Base-by-base conservation (phyloP, 139 green algal genomes). In the Haematococcus lacustris region DNA sequence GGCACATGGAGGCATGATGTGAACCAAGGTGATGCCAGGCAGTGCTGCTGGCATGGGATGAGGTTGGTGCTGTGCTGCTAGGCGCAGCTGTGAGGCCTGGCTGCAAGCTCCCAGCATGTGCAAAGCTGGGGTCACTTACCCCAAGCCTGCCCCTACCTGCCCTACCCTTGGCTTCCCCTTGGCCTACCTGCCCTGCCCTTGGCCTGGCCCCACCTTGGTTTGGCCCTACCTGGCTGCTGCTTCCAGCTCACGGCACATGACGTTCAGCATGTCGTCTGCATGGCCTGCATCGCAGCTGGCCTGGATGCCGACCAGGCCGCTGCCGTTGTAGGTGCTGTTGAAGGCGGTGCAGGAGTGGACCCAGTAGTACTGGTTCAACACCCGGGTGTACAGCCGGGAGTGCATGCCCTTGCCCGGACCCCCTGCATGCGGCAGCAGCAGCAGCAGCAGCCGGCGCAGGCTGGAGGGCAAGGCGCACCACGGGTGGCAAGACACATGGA, bases 351-450 rank as follows among this genome's bases (percentile, higher is more conserved):
- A 97, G 78, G 32, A 61, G 60, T 80, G 61, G 2, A 53, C 77
- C 77, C 81, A 86, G 38, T 61, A 70, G 68, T 88, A 78, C 38
- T 84, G 78, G 81, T 94, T 97, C 30, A 98, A 88, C 72, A 98
- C 93, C 38, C 91, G 86, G 0, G 87, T 93, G 88, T 98, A 98
- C 60, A 98, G 83, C 3, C 93, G 81, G 3, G 84, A 93, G 89
- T 98, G 93, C 94, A 98, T 98, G 80, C 94, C 94, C 82, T 98
- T 98, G 78, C 94, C 94, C 26, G 93, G 91, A 37, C 90, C 91
- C 26, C 82, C 82, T 57, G 53, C 13, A n/a, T n/a, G n/a, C n/a
- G n/a, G n/a, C n/a, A n/a, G n/a, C n/a, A n/a, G n/a, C n/a, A n/a
- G n/a, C n/a, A n/a, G n/a, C n/a, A n/a, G n/a, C n/a, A n/a, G n/a